Percentiles rank a stretch among this genome's conserved stretches.
These are phyloP conservation scores for Chenopodium suecicum DNA, from an alignment of 148 eudicot species.

Conservation along the genomic window DNA sequence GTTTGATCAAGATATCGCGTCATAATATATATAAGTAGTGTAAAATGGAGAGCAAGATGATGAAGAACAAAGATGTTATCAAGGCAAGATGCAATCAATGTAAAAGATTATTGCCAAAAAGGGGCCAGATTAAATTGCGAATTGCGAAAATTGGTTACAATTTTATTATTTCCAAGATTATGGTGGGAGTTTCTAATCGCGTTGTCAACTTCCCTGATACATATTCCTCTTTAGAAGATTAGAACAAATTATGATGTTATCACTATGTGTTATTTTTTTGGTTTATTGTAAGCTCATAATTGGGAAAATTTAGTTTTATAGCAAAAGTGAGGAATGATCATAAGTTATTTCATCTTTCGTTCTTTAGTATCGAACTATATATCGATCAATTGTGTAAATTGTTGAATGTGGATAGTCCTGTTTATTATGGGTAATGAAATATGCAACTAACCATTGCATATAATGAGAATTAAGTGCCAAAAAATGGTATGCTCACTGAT, in stretches of 20 bases:
- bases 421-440: too few species aligned
- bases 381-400: too few species aligned
- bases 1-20: background rate
- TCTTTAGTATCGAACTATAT: too few species aligned
- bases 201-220: conserved; percentile 1
- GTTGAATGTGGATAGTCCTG: too few species aligned
- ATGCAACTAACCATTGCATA: too few species aligned
- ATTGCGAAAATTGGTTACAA: background rate
- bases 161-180: background rate
- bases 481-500: too few species aligned
- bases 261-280: too few species aligned
- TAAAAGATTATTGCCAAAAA: background rate
- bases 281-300: too few species aligned
- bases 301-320: too few species aligned
- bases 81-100: background rate
- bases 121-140: conserved; percentile 11
- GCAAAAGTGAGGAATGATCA: too few species aligned
- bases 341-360: too few species aligned
- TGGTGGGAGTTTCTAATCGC: background rate
- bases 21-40: background rate
- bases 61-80: background rate
- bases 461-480: too few species aligned
- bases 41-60: background rate
- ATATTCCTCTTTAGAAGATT: background rate
- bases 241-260: background rate